phyloP scores from a whole-genome alignment of 2,329 filamentous ascomycete genomes.

The Penicillium frequentans region DNA sequence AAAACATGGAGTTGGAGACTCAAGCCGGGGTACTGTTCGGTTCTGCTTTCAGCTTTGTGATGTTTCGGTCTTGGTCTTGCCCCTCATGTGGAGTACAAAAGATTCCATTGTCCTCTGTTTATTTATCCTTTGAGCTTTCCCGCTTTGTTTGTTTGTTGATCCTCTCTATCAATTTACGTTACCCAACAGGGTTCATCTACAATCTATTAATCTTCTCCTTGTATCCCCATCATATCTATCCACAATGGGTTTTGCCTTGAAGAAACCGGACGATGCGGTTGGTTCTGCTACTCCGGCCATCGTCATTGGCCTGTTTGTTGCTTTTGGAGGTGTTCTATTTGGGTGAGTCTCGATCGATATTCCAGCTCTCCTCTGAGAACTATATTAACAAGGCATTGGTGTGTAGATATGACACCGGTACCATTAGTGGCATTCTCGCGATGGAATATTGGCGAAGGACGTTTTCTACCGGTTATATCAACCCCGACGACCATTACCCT shows the following conservation, averaged over 20 bases:
- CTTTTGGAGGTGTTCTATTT: constrained; percentile 60
- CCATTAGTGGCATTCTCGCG: constrained; percentile 54
- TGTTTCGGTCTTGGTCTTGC: not conserved
- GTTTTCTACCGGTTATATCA: constrained; percentile 36
- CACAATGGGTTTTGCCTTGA: constrained; percentile 45
- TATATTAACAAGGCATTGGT: not conserved
- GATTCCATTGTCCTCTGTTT: constrained; percentile 1
- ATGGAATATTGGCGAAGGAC: constrained; percentile 46
- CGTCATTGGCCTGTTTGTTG: constrained; percentile 58
- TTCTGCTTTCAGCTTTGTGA: not conserved
- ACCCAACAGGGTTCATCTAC: not conserved
- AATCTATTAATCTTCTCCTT: not conserved
- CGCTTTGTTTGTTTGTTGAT: not conserved
- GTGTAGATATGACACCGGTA: constrained; percentile 52
- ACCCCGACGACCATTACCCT: constrained; percentile 41
- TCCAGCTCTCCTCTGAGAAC: not conserved
- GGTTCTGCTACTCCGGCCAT: constrained; percentile 52
- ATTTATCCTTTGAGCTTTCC: constrained; percentile 1
- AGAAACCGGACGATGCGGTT: constrained; percentile 46
- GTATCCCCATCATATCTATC: not conserved
- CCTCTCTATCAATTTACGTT: not conserved
- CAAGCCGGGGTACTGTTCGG: not conserved
- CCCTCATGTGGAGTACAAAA: constrained; percentile 14
- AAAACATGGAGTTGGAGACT: constrained; percentile 2
- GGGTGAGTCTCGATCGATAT: constrained; percentile 40